phyloP scores from a whole-genome alignment of 352 stramenopile species.

The Pythium scleroteichum region DNA sequence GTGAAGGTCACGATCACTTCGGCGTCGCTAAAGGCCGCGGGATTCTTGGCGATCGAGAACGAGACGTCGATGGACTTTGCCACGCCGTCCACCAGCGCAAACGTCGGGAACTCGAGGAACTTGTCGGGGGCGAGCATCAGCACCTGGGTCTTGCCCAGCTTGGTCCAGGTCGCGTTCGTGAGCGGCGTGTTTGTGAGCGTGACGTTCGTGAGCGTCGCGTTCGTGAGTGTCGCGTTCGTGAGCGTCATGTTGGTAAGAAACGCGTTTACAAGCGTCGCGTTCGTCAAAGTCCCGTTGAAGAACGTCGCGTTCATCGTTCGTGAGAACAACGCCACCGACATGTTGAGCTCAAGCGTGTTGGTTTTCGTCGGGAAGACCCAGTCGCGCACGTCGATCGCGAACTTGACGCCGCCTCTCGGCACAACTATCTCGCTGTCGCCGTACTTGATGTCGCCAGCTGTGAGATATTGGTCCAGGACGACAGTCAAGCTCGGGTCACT shows the following conservation, averaged over 20 bases:
- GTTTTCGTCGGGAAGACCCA: not conserved
- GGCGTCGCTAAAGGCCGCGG: not conserved
- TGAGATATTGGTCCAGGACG: not conserved
- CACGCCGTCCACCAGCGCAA: not conserved
- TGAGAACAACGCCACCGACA: not conserved
- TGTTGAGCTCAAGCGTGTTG: constrained; percentile 4
- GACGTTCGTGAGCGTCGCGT: too few relatives aligned
- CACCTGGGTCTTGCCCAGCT: not conserved
- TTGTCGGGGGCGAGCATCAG: not conserved
- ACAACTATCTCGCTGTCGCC: not conserved
- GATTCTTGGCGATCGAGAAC: not conserved
- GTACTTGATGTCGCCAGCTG: not conserved
- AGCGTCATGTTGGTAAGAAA: too few relatives aligned
- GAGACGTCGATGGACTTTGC: not conserved
- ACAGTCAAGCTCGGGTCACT: not conserved
- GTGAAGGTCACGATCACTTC: not conserved
- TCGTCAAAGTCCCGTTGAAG: not conserved
- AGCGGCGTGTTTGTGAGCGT: too few relatives aligned
- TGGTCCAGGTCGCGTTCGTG: not conserved
- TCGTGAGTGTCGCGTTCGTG: too few relatives aligned
- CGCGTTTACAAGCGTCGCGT: too few relatives aligned
- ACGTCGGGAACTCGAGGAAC: constrained; percentile 1
- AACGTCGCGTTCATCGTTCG: not conserved
- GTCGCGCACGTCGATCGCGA: not conserved
- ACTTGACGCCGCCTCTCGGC: constrained; percentile 1